These are phyloP conservation scores for Posidonia australis DNA, from an alignment of 106 monocot genomes.

Conservation along the genomic window DNA sequence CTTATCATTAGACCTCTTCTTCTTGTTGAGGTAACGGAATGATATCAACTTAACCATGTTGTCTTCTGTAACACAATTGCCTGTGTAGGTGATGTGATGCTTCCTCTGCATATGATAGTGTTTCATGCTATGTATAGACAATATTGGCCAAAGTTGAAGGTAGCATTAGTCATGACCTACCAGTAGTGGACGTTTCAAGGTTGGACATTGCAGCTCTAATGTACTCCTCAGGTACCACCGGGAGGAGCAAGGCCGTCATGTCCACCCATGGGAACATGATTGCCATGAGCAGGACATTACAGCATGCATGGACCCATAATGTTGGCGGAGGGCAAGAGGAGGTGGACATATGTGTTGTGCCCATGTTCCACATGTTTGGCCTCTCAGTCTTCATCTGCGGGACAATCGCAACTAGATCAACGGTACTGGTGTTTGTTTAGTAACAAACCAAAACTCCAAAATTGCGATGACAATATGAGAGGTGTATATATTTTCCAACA, in stretches of 20 bases:
- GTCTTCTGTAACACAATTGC: no score
- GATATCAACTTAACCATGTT: no score
- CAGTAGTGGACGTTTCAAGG: not conserved
- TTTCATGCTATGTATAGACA: not conserved
- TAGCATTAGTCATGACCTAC: not conserved
- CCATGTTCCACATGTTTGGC: constrained; percentile 74
- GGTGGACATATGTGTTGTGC: constrained; percentile 52
- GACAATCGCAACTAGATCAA: constrained; percentile 33
- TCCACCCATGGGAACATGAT: constrained; percentile 47
- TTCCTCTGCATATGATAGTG: no score
- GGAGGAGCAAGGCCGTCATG: constrained; percentile 63
- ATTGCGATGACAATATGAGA: not conserved
- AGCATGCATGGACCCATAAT: constrained; percentile 5
- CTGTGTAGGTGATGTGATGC: no score
- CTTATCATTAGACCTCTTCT: constrained; percentile 18
- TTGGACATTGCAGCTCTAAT: constrained; percentile 43
- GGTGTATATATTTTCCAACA: not conserved
- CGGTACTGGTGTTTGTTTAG: constrained; percentile 7
- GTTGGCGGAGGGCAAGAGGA: constrained; percentile 20
- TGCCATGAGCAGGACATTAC: constrained; percentile 23
- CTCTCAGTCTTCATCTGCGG: constrained; percentile 69
- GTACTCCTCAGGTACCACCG: constrained; percentile 87
- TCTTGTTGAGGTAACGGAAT: constrained; percentile 19
- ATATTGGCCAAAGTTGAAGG: not conserved
- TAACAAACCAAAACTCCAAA: no score